Percentiles rank a stretch among this genome's conserved stretches.
phyloP scores from a whole-genome alignment of 495 filamentous ascomycete genomes.

The Aspergillus olivimuriae region DNA sequence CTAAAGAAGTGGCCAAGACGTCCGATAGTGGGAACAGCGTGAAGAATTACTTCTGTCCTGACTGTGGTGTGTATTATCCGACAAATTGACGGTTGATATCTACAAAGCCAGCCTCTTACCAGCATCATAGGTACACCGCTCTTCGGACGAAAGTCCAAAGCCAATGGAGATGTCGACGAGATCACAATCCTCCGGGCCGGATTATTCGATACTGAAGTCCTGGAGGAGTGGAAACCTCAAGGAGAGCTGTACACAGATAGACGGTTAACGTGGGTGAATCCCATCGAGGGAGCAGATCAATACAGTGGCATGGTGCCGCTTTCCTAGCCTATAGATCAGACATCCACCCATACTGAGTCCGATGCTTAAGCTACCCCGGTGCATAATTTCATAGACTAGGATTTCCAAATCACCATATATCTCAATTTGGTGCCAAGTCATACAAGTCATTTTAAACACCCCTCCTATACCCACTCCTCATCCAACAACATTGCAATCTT shows the following conservation, averaged over 20 bases:
- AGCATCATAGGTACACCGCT: slow-evolving; percentile 28
- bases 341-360: too few species aligned
- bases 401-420: too few species aligned
- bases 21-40: slow-evolving; percentile 31
- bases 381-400: too few species aligned
- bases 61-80: slow-evolving; percentile 27
- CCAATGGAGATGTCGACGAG: slow-evolving; percentile 13
- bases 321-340: too few species aligned
- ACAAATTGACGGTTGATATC: too few species aligned
- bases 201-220: slow-evolving; percentile 25
- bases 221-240: slow-evolving; percentile 21
- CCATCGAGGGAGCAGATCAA: slow-evolving; percentile 26
- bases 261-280: slow-evolving; percentile 21
- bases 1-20: slow-evolving; percentile 25
- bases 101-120: slow-evolving; percentile 6
- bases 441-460: not conserved
- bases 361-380: too few species aligned
- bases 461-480: not conserved
- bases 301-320: slow-evolving; percentile 18
- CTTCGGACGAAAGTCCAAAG: slow-evolving; percentile 18
- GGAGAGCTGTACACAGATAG: slow-evolving; percentile 24
- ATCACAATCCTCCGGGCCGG: slow-evolving; percentile 27
- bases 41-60: slow-evolving; percentile 31
- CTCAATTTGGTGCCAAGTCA: too few species aligned
- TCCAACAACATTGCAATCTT: slow-evolving; percentile 6